Conservation (phyloP, 2,329 filamentous ascomycete species). For the Hypoxylon sp. region DNA sequence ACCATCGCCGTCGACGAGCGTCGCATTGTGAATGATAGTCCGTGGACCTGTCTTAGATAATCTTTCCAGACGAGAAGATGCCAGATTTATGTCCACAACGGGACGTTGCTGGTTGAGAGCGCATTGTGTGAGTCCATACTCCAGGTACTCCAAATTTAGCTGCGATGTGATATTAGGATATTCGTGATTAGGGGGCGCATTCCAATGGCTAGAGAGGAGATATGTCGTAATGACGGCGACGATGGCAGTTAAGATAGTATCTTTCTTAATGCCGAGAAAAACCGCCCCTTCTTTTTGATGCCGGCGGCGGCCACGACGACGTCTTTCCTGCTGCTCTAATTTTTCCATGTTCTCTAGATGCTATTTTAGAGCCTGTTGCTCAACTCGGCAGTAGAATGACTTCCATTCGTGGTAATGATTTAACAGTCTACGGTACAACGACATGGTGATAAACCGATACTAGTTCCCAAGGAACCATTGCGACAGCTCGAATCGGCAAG, state of each 20-base stretch:
- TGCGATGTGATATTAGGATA: slow-evolving; percentile 1
- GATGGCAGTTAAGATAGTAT: slow-evolving; percentile 22
- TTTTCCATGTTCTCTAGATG: slow-evolving; percentile 34
- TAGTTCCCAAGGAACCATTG: neutral
- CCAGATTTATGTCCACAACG: slow-evolving; percentile 35
- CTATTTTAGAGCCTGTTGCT: slow-evolving; percentile 11
- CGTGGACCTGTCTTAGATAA: slow-evolving; percentile 19
- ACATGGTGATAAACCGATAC: neutral
- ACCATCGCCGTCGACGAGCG: slow-evolving; percentile 49
- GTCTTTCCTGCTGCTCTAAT: slow-evolving; percentile 10
- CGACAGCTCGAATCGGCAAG: slow-evolving; percentile 5
- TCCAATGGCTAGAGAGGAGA: slow-evolving; percentile 35
- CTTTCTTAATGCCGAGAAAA: slow-evolving; percentile 22
- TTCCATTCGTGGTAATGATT: slow-evolving; percentile 13
- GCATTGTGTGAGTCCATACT: slow-evolving; percentile 42
- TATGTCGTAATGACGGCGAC: slow-evolving; percentile 33
- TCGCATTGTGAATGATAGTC: slow-evolving; percentile 49
- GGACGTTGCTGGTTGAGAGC: slow-evolving; percentile 40
- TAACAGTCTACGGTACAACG: neutral
- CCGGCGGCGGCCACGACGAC: slow-evolving; percentile 10
- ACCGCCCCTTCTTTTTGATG: slow-evolving; percentile 6
- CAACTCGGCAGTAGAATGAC: neutral
- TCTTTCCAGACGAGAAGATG: slow-evolving; percentile 34
- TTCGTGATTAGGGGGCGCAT: slow-evolving; percentile 12
- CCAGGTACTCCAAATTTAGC: slow-evolving; percentile 26